Percentiles rank a stretch among this genome's conserved stretches.
These are phyloP conservation scores for Pogostemon cablin DNA, from an alignment of 257 asterid genomes.

Conservation along the genomic window DNA sequence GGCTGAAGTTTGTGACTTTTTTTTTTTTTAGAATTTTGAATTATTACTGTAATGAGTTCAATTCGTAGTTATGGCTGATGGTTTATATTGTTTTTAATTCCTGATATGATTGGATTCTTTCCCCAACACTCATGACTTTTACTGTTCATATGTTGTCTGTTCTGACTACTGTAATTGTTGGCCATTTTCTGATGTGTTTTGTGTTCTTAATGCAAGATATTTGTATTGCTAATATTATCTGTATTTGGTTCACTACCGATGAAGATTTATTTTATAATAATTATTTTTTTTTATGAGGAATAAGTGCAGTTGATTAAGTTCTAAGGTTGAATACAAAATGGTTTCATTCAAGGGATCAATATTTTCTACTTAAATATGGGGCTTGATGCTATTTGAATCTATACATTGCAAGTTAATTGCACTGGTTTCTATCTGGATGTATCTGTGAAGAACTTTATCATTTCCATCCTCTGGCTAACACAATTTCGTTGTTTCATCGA, in stretches of 20 bases:
- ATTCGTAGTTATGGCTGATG: slow-evolving; percentile 10
- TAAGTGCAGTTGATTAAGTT: too few relatives aligned
- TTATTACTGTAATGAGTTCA: neutral
- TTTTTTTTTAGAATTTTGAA: neutral
- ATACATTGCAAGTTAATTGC: neutral
- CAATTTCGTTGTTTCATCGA: slow-evolving; percentile 11
- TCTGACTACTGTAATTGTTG: neutral
- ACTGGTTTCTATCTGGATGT: slow-evolving; percentile 16
- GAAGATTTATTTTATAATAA: too few relatives aligned
- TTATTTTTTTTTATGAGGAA: neutral
- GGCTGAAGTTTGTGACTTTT: slow-evolving; percentile 6
- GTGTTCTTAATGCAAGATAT: neutral
- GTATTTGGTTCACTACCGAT: too few relatives aligned
- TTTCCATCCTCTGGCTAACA: slow-evolving; percentile 69
- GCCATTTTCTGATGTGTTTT: neutral
- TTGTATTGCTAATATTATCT: too few relatives aligned
- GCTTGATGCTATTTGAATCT: slow-evolving; percentile 10
- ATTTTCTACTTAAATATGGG: neutral
- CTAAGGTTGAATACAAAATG: neutral
- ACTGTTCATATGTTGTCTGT: slow-evolving; percentile 16
- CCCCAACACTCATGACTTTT: neutral
- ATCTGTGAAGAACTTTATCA: slow-evolving; percentile 13
- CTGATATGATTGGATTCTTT: slow-evolving; percentile 5
- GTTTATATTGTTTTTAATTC: slow-evolving; percentile 5
- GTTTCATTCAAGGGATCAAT: neutral